Evolutionary conservation across 2,329 filamentous ascomycete genomes (phyloP), one percentile per base, ranked within the genome.

Genomic region (Botrytis fabae): DNA sequence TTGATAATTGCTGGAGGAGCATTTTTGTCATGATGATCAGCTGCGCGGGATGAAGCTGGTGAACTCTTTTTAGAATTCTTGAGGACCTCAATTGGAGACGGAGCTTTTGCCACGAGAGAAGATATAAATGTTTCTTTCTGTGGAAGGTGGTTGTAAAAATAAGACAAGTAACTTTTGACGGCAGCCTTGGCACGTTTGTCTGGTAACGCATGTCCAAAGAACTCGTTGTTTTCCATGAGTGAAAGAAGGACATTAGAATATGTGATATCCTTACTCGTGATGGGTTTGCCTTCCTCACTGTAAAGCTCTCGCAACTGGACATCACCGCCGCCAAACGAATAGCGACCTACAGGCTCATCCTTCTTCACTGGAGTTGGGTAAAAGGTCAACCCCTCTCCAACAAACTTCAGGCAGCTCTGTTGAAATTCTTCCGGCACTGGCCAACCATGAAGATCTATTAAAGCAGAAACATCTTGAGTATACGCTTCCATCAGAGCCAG

Each of bases 61-160:
- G 35, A 18, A 28, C 25, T 38, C 32, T 66, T 66, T 25, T 66
- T n/a, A 54, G 60, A 42, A n/a, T 20, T 68, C 40, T 65, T 22
- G 44, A 72, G 28, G 7, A 70, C 57, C 2, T 61, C 38, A 14
- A 35, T 62, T 16, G 44, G 20, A 40, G n/a, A 40, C 10, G 54
- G 68, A 35, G 65, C n/a, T 57, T 57, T 28, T 12, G 40, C 48
- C 65, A 69, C 2, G 5, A 69, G 38, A 38, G 65, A 42, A 57
- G 48, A 57, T 28, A 28, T 12, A 7, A 69, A 57, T 32, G 14
- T 1, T 6, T 69, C 48, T 25, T 28, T 57, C 4, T 59, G 28
- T 28, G 70, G 70, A n/a, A 72, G 42, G 32, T 74, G 70, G 32
- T 25, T 42, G 59, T 74, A 74, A 48, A 69, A 74, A 48, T 62